Evolutionary conservation across 1,139 yeast genomes (phyloP).

Genomic region (Sugiyamaella castrensis): DNA sequence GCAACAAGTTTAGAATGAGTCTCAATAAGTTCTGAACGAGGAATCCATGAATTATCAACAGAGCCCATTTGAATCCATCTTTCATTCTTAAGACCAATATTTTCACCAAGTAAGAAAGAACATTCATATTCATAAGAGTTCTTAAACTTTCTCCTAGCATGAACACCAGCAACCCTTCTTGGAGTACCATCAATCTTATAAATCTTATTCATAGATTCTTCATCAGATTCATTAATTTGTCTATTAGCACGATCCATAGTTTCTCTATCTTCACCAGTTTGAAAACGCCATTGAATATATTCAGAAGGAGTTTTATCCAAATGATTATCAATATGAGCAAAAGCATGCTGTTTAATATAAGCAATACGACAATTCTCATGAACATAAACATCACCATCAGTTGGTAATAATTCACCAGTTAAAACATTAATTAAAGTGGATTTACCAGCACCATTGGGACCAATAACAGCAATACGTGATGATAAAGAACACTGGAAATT

Average conservation of each 20-base stretch:
- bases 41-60: conserved; percentile 99
- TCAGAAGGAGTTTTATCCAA: conserved; percentile 99
- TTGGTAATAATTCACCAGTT: conserved; percentile 99
- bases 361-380: conserved; percentile 99
- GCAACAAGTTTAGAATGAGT: conserved; percentile 99
- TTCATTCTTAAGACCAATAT: conserved; percentile 97
- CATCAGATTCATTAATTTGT: conserved; percentile 95
- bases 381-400: conserved; percentile 96
- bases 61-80: conserved; percentile 99
- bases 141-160: conserved; percentile 99
- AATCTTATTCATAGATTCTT: conserved; percentile 98
- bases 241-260: conserved; percentile 99
- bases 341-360: conserved; percentile 99
- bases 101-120: conserved; percentile 95
- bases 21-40: conserved; percentile 99
- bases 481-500: conserved; percentile 98
- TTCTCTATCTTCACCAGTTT: conserved; percentile 99
- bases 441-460: conserved; percentile 99
- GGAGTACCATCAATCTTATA: conserved; percentile 98
- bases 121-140: conserved; percentile 99
- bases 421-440: conserved; percentile 96
- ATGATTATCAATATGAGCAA: conserved; percentile 97
- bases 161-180: conserved; percentile 94
- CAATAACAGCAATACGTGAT: conserved; percentile 99
- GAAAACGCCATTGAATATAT: conserved; percentile 99